These are phyloP conservation scores for Davidsoniella neocaledoniae DNA, from an alignment of 2,329 filamentous ascomycete species.

Conservation along the genomic window DNA sequence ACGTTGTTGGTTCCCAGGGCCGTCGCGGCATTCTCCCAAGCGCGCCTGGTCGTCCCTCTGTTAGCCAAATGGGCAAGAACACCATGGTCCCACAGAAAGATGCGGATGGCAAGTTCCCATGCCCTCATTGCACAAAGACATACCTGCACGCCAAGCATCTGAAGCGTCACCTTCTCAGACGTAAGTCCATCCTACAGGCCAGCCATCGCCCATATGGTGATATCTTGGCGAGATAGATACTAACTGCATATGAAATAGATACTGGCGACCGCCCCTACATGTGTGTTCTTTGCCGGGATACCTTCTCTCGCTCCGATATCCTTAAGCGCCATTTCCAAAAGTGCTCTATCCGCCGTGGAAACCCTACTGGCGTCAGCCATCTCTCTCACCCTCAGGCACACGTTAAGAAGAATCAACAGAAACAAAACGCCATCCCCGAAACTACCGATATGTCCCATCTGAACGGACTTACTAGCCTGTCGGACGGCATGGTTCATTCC, in stretches of 20 bases:
- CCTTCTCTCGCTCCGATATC: slow-evolving; percentile 94
- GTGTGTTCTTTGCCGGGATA: slow-evolving; percentile 95
- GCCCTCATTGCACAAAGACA: slow-evolving; percentile 94
- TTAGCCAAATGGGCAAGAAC: slow-evolving; percentile 56
- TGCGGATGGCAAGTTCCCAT: slow-evolving; percentile 94
- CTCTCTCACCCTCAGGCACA: slow-evolving; percentile 83
- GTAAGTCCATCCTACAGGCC: slow-evolving; percentile 42
- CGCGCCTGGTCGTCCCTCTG: slow-evolving; percentile 61
- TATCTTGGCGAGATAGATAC: slow-evolving; percentile 4
- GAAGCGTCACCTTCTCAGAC: slow-evolving; percentile 87
- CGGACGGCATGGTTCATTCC: slow-evolving; percentile 39
- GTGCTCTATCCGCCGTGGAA: slow-evolving; percentile 89
- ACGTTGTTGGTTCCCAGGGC: slow-evolving; percentile 90
- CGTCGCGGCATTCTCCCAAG: slow-evolving; percentile 82
- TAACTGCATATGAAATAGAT: slow-evolving; percentile 38
- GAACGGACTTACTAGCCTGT: slow-evolving; percentile 42
- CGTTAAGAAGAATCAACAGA: slow-evolving; percentile 57
- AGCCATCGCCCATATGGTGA: slow-evolving; percentile 9
- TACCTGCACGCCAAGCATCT: slow-evolving; percentile 95
- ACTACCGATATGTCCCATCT: slow-evolving; percentile 40
- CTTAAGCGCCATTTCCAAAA: slow-evolving; percentile 98
- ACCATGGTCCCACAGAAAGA: slow-evolving; percentile 85
- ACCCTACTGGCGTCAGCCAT: slow-evolving; percentile 88
- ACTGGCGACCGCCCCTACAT: slow-evolving; percentile 96
- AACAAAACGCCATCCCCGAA: slow-evolving; percentile 36